A percentile compares a stretch with the other conserved stretches of the same genome.
Evolutionary conservation across 73 alveolate genomes (phyloP).

Genomic region (Durusdinium trenchii): DNA sequence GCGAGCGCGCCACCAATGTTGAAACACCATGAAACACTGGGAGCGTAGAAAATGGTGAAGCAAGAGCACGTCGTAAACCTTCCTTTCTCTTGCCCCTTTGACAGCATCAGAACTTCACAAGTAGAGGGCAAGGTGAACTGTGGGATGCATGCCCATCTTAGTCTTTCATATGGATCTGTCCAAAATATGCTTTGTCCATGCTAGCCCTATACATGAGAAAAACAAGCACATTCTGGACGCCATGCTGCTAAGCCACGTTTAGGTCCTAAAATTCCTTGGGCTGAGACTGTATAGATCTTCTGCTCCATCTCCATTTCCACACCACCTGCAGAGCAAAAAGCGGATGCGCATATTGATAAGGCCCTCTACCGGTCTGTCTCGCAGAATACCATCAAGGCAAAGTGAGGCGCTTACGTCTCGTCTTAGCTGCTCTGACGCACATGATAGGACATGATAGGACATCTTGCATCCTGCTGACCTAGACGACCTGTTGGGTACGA

Average conservation of each 20-base stretch:
- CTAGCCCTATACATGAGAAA: too few species aligned
- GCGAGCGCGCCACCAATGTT: neutral
- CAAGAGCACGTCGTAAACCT: too few species aligned
- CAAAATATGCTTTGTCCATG: neutral
- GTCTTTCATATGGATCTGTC: neutral
- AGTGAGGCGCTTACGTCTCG: too few species aligned
- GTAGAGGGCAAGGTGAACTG: neutral
- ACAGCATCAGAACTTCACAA: neutral
- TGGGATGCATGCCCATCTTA: neutral
- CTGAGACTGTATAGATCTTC: neutral
- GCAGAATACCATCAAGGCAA: too few species aligned
- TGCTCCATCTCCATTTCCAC: slow-evolving; percentile 72
- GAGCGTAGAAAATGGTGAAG: too few species aligned
- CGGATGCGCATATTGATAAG: too few species aligned
- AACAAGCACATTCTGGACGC: too few species aligned
- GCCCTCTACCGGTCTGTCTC: too few species aligned
- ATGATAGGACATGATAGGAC: too few species aligned
- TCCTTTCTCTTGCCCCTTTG: neutral
- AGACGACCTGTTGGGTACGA: too few species aligned
- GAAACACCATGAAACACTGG: neutral
- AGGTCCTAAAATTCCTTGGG: neutral
- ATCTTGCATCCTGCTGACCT: too few species aligned
- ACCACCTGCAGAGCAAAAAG: slow-evolving; percentile 30
- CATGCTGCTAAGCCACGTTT: neutral
- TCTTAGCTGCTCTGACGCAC: too few species aligned